These are phyloP conservation scores for Vaccinium vitisidaea DNA, from an alignment of 148 eudicot species.

Conservation along the genomic window DNA sequence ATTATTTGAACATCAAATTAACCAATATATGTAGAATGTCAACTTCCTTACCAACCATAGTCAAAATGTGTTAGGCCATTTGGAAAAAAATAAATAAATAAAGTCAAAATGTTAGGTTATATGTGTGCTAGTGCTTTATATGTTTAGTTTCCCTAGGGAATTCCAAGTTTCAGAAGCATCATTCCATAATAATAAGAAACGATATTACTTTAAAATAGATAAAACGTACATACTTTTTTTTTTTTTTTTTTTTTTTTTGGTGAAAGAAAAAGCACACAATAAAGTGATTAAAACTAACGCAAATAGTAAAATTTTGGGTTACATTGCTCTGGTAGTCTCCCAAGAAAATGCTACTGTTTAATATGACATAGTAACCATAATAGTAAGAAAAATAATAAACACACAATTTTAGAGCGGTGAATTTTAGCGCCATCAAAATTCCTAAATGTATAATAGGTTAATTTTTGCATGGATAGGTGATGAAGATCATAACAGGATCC, in stretches of 20 bases:
- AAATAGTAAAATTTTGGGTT: neutral
- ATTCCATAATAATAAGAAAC: neutral
- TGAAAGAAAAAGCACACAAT: too few species aligned
- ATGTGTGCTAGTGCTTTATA: neutral
- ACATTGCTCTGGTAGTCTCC: neutral
- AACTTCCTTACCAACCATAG: neutral
- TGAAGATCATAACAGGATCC: neutral
- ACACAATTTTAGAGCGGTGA: neutral
- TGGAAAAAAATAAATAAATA: too few species aligned
- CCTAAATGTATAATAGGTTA: neutral
- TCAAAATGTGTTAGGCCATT: neutral
- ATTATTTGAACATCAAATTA: neutral
- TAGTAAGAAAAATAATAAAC: neutral
- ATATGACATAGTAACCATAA: neutral
- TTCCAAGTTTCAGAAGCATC: neutral
- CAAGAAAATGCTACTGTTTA: neutral
- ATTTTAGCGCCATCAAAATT: neutral
- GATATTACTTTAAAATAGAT: neutral
- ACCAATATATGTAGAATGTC: neutral
- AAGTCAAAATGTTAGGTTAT: neutral
- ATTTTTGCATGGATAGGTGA: neutral
- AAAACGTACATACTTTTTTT: too few species aligned
- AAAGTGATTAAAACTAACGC: neutral
- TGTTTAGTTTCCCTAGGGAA: neutral
- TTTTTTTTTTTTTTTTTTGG: too few species aligned